phyloP scores from a whole-genome alignment of 73 alveolate species.

The Stentor coeruleus region DNA sequence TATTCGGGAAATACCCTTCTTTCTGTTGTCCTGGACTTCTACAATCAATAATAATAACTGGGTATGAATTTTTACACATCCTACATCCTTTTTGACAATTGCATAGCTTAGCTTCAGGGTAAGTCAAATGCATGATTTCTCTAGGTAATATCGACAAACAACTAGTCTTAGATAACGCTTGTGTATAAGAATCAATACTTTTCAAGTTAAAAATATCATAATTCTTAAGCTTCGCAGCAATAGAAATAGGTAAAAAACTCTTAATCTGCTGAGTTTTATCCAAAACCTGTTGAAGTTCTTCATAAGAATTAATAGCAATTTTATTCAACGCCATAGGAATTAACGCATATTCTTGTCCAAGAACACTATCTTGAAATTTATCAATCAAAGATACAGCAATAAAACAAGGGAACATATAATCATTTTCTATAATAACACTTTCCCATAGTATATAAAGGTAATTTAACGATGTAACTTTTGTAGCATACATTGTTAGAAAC shows the following conservation, averaged over 20 bases:
- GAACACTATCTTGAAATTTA: neutral
- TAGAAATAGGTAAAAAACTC: neutral
- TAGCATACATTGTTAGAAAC: conserved; percentile 73
- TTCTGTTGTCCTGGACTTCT: neutral
- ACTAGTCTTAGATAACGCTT: neutral
- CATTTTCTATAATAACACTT: neutral
- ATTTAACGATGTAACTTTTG: conserved; percentile 29
- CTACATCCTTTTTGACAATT: neutral
- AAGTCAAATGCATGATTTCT: neutral
- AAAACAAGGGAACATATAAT: neutral
- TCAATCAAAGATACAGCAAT: conserved; percentile 1
- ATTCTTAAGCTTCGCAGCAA: neutral
- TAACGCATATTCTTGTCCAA: neutral
- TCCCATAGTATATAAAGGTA: neutral
- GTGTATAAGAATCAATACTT: neutral
- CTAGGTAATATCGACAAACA: neutral
- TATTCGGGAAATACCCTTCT: neutral
- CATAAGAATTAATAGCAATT: neutral
- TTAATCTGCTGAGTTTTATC: conserved; percentile 9
- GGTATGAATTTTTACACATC: neutral
- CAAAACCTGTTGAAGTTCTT: neutral
- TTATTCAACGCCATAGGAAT: neutral
- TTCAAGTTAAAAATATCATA: neutral
- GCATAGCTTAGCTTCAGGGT: neutral
- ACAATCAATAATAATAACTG: conserved; percentile 14